phyloP scores from a whole-genome alignment of 1,284 basidiomycete genomes.

The Anthracocystis walkeri region DNA sequence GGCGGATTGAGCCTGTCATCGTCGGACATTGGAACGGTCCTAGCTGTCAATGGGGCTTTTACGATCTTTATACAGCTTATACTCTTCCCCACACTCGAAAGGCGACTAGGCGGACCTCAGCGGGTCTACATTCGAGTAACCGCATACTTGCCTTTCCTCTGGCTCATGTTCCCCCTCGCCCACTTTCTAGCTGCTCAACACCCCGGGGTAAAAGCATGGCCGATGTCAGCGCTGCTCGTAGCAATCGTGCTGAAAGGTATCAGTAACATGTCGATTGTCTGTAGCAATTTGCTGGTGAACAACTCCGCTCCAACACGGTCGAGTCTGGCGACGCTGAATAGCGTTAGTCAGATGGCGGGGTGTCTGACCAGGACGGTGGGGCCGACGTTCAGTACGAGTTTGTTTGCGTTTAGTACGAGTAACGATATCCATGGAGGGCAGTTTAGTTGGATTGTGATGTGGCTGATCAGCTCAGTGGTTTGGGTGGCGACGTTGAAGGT shows the following conservation, averaged over 20 bases:
- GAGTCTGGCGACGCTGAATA: constrained; percentile 52
- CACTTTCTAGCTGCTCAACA: constrained; percentile 25
- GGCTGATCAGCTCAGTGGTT: constrained; percentile 16
- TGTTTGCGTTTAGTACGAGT: constrained; percentile 52
- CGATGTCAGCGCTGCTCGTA: constrained; percentile 14
- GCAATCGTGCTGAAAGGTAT: constrained; percentile 38
- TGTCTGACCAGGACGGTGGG: constrained; percentile 47
- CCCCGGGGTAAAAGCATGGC: constrained; percentile 9
- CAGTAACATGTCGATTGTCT: constrained; percentile 55
- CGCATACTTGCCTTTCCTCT: constrained; percentile 37
- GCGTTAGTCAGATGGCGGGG: constrained; percentile 49
- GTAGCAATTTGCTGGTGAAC: constrained; percentile 51
- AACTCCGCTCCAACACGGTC: constrained; percentile 41
- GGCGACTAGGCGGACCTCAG: constrained; percentile 40
- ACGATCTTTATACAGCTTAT: constrained; percentile 53
- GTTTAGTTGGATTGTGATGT: constrained; percentile 47
- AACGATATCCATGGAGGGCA: constrained; percentile 34
- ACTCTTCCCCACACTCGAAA: constrained; percentile 50
- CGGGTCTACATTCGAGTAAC: constrained; percentile 40
- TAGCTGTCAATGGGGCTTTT: constrained; percentile 51
- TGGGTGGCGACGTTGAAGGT: constrained; percentile 32
- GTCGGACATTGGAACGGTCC: constrained; percentile 49
- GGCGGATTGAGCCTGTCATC: constrained; percentile 50
- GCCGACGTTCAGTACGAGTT: constrained; percentile 41
- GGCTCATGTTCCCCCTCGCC: constrained; percentile 54